A percentile compares a stretch with the other conserved stretches of the same genome.
Evolutionary conservation across 768 basidiomycete genomes (phyloP).

Genomic region (Clathrus columnatus): DNA sequence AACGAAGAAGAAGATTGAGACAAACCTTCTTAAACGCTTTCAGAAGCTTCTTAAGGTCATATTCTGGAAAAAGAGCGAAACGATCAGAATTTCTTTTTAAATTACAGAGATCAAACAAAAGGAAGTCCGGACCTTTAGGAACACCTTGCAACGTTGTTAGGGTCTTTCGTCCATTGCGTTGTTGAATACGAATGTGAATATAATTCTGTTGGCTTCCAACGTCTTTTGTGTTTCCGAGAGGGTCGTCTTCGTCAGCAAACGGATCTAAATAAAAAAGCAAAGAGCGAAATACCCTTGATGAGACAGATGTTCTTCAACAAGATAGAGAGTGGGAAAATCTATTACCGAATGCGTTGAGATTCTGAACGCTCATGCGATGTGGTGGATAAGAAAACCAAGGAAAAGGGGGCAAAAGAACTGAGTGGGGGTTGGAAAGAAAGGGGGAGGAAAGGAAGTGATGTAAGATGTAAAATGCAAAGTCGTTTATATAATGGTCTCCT

Average conservation of each 20-base stretch:
- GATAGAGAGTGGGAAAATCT: constrained; percentile 22
- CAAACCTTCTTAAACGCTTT: constrained; percentile 97
- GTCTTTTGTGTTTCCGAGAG: constrained; percentile 62
- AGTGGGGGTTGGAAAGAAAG: constrained; percentile 30
- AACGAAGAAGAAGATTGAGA: constrained; percentile 2
- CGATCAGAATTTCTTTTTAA: too few species aligned
- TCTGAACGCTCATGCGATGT: constrained; percentile 93
- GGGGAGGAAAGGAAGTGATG: constrained; percentile 22
- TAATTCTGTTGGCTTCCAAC: constrained; percentile 77
- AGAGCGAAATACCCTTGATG: background rate
- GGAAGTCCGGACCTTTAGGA: constrained; percentile 57
- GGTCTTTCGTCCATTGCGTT: constrained; percentile 98
- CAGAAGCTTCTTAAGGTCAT: constrained; percentile 94
- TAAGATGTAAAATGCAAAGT: constrained; percentile 16
- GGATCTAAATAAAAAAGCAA: constrained; percentile 82
- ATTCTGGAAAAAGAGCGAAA: too few species aligned
- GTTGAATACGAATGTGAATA: constrained; percentile 96
- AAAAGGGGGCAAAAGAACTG: too few species aligned
- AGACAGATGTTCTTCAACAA: constrained; percentile 1
- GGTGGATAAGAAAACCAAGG: too few species aligned
- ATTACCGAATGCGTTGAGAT: constrained; percentile 71
- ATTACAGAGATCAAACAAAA: constrained; percentile 6
- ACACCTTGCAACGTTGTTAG: constrained; percentile 95
- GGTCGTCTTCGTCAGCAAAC: constrained; percentile 90
- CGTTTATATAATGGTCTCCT: background rate